Evolutionary conservation across 805 yeast species (phyloP).

Genomic region (Hanseniaspora clermontiae): DNA sequence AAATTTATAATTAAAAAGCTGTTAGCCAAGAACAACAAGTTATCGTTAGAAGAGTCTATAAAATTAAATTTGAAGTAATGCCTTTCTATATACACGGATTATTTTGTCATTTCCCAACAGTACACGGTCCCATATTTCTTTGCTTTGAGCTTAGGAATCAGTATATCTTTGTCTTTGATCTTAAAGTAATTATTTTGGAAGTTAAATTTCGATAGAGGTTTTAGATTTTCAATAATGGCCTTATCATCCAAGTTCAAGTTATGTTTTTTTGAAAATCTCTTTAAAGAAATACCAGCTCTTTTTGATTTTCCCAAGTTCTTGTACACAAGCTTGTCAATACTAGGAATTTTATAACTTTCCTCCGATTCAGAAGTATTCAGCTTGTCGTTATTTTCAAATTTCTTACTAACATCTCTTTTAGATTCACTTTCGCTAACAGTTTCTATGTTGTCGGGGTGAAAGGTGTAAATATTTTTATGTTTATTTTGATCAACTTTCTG

Average conservation of each 20-base stretch:
- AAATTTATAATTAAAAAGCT: conserved; percentile 61
- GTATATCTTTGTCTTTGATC: neutral
- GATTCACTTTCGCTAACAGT: neutral
- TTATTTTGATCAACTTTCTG: neutral
- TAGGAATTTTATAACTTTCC: neutral
- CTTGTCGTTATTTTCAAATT: neutral
- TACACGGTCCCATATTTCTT: neutral
- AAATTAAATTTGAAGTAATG: neutral
- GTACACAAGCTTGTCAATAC: neutral
- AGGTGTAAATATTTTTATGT: neutral
- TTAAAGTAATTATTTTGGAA: conserved; percentile 5
- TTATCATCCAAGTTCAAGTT: neutral
- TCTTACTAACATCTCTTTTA: neutral
- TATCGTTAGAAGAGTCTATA: neutral
- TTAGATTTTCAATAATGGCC: neutral
- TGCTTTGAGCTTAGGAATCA: neutral
- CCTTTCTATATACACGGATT: neutral
- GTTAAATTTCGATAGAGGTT: neutral
- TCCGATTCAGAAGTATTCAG: neutral
- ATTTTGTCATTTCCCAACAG: neutral
- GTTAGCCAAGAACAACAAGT: conserved; percentile 11
- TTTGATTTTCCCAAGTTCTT: neutral
- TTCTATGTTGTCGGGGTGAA: neutral
- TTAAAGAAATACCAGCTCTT: neutral
- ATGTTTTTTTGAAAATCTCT: conserved; percentile 1